Conservation (phyloP, 2,329 filamentous ascomycete genomes). For the Mollisiaceae sp. region DNA sequence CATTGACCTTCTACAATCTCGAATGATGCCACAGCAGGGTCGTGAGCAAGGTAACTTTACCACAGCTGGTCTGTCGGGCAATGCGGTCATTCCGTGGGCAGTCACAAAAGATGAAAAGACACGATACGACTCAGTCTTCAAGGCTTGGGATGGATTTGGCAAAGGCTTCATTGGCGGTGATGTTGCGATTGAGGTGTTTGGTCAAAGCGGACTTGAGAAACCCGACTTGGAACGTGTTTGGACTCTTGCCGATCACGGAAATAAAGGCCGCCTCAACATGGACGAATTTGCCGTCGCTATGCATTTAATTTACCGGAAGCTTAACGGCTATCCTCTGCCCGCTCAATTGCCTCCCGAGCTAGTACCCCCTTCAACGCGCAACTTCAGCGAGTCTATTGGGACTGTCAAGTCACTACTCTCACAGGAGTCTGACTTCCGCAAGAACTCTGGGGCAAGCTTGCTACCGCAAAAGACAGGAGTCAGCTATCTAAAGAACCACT, state of each 20-base stretch:
- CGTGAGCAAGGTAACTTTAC: conserved; percentile 84
- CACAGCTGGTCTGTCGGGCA: conserved; percentile 85
- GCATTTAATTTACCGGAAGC: conserved; percentile 97
- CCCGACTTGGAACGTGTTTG: conserved; percentile 89
- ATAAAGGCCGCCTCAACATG: conserved; percentile 91
- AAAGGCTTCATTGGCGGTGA: conserved; percentile 93
- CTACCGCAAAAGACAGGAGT: conserved; percentile 97
- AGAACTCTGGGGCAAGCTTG: conserved; percentile 86
- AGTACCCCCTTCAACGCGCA: conserved; percentile 91
- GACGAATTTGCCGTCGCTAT: conserved; percentile 98
- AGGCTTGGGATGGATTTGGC: conserved; percentile 92
- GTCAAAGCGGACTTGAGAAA: conserved; percentile 92
- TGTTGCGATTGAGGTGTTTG: conserved; percentile 95
- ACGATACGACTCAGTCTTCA: conserved; percentile 93
- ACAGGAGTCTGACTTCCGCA: conserved; percentile 87
- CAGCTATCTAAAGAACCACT: conserved; percentile 95
- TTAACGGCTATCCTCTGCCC: conserved; percentile 94
- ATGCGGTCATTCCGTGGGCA: conserved; percentile 96
- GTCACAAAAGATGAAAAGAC: conserved; percentile 99
- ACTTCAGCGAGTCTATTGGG: conserved; percentile 90
- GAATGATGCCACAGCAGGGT: conserved; percentile 97
- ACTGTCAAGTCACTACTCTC: conserved; percentile 89
- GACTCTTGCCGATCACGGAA: conserved; percentile 92
- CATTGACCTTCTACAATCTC: conserved; percentile 87
- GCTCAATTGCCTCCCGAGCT: conserved; percentile 88